Evolutionary conservation across 768 basidiomycete genomes (phyloP).

Genomic region (Boletus reticulatus): DNA sequence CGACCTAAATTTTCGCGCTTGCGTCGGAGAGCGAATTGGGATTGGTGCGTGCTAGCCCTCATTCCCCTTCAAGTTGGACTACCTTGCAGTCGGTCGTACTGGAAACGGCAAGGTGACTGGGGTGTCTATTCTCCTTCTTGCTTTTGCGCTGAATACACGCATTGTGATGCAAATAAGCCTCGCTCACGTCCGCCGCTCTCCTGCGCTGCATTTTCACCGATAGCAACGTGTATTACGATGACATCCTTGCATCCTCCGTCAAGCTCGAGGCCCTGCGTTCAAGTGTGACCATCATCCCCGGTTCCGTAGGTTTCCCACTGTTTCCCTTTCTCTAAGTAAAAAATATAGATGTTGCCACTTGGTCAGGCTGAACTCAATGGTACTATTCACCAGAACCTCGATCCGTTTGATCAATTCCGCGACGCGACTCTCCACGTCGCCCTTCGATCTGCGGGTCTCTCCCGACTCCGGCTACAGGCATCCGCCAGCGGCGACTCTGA

Average conservation of each 20-base stretch:
- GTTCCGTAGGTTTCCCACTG: slow-evolving; percentile 13
- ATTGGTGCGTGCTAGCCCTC: slow-evolving; percentile 1
- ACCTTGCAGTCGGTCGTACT: slow-evolving; percentile 5
- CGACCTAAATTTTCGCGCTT: slow-evolving; percentile 2
- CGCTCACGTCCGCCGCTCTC: slow-evolving; percentile 50
- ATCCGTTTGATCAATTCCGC: slow-evolving; percentile 48
- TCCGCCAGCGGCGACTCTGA: background rate
- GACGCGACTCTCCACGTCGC: slow-evolving; percentile 41
- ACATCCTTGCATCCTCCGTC: slow-evolving; percentile 42
- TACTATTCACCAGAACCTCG: slow-evolving; percentile 46
- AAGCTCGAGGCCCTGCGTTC: slow-evolving; percentile 56
- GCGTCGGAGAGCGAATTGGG: slow-evolving; percentile 7
- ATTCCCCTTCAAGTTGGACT: background rate
- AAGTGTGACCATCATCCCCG: slow-evolving; percentile 60
- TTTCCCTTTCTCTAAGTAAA: no score
- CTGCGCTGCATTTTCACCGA: slow-evolving; percentile 48
- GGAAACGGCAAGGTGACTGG: slow-evolving; percentile 5
- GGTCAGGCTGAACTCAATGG: slow-evolving; percentile 39
- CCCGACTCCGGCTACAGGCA: slow-evolving; percentile 15
- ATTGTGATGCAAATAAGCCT: slow-evolving; percentile 33
- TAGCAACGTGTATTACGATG: slow-evolving; percentile 56
- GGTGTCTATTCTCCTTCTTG: background rate
- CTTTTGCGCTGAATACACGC: background rate
- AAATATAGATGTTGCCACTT: no score
- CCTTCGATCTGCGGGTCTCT: slow-evolving; percentile 39